Base-by-base conservation (phyloP, 768 basidiomycete genomes). In the Termitomyces sp. region DNA sequence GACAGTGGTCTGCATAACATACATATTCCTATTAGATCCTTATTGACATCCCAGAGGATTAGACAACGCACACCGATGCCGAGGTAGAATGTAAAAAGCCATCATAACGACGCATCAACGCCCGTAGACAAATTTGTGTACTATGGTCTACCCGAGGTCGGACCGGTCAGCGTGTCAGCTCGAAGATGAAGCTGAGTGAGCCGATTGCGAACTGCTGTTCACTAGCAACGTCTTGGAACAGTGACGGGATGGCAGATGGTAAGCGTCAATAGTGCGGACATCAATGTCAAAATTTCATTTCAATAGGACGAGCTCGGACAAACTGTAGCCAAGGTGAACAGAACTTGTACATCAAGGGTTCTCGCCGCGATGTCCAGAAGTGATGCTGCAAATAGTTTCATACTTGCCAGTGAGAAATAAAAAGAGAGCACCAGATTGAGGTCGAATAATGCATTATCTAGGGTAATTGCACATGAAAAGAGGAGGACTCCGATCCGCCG, bases 111-210 rank as follows among this genome's bases (percentile, higher is more conserved):
- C 25, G 35, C 21, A 46, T 25, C 43, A 23, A 45, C 43, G 21
- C 44, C 44, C 34, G 42, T 30, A 10, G 30, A 35, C 35, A 28
- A 21, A 43, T 43, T 1, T 23, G 25, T 28, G n/a, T 1, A 45
- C 44, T n/a, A 54, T 54, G 23, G 41, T 35, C 52, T 44, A 44
- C 52, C 52, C 30, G 19, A 53, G 52, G 52, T 44, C 25, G 25
- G 35, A 6, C 19, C 5, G 37, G 16, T 3, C 35, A 23, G 21
- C 41, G 5, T 9, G n/a, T 21, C 37, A 32, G 14, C 37, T 40
- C 11, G 6, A 5, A 40, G 17, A 37, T n/a, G 43, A 46, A 54
- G 42, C 44, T 54, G 23, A 45, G 34, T 54, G 43, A 46, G 44
- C 27, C 21, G 25, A 43, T 23, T 43, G n/a, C 42, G 5, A 9